phyloP scores from a whole-genome alignment of 2,329 filamentous ascomycete genomes.

The Grosmannia penicillata region DNA sequence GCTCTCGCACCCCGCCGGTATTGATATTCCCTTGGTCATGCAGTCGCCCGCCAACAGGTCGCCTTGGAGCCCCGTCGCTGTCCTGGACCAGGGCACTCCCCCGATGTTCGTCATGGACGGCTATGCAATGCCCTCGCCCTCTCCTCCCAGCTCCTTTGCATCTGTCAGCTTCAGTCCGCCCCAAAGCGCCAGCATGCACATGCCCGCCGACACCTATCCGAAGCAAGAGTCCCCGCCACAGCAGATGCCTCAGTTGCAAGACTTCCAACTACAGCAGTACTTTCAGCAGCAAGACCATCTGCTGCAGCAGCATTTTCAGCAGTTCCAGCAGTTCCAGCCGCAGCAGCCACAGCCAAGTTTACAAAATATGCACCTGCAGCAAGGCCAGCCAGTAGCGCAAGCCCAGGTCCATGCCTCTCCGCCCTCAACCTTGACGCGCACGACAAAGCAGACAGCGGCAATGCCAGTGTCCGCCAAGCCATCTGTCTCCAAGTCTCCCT shows the following conservation, averaged over 20 bases:
- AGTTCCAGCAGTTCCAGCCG: background rate
- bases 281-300: constrained; percentile 5
- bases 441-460: background rate
- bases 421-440: background rate
- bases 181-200: constrained; percentile 17
- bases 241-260: too few species aligned
- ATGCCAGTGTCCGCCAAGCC: constrained; percentile 1
- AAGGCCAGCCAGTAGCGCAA: background rate
- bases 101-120: constrained; percentile 24
- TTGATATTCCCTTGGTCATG: constrained; percentile 23
- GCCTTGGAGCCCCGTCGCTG: constrained; percentile 27
- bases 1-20: constrained; percentile 1
- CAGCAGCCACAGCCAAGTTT: background rate
- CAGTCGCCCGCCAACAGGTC: constrained; percentile 21
- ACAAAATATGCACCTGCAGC: background rate
- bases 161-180: constrained; percentile 9
- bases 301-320: background rate
- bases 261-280: too few species aligned
- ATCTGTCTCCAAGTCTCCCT: background rate
- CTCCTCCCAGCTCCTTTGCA: constrained; percentile 13
- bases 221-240: too few species aligned
- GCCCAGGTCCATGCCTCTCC: background rate
- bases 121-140: constrained; percentile 17
- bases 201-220: constrained; percentile 13
- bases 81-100: constrained; percentile 18